A percentile compares a stretch with the other conserved stretches of the same genome.
Conservation (phyloP, 2,329 filamentous ascomycete genomes). For the Penicillium sp. region DNA sequence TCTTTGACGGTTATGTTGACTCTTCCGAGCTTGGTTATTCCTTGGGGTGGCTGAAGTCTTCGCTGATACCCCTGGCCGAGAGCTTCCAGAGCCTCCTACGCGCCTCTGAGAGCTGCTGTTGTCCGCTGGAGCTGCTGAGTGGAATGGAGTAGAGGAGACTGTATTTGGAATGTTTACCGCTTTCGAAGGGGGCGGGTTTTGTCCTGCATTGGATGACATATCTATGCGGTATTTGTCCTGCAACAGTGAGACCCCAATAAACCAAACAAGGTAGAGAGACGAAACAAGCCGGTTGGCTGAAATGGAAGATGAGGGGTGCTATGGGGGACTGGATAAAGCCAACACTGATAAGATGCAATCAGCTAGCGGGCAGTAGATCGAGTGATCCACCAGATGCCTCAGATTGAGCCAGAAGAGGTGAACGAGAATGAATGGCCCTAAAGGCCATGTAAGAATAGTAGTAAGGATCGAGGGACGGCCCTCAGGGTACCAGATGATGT, state of each 20-base stretch:
- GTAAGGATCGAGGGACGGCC: constrained; percentile 18
- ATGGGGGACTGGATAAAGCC: constrained; percentile 4
- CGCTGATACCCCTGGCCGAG: constrained; percentile 41
- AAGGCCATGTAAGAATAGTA: constrained; percentile 27
- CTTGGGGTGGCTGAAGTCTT: constrained; percentile 49
- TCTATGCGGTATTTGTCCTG: constrained; percentile 5
- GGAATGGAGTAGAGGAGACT: constrained; percentile 33
- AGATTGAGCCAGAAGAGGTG: constrained; percentile 1
- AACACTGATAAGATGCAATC: constrained; percentile 18
- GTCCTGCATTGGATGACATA: constrained; percentile 46
- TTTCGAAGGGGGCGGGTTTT: constrained; percentile 40
- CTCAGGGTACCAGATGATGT: constrained; percentile 14
- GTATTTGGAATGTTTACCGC: constrained; percentile 39
- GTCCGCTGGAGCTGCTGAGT: constrained; percentile 36
- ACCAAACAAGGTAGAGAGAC: background rate
- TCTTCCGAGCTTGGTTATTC: constrained; percentile 73
- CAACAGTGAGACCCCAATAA: background rate
- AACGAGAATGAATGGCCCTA: constrained; percentile 18
- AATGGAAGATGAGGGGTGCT: constrained; percentile 3
- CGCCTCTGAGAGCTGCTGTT: constrained; percentile 42
- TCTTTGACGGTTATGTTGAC: constrained; percentile 80
- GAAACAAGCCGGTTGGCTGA: background rate
- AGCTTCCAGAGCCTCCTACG: constrained; percentile 42
- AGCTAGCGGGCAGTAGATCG: background rate
- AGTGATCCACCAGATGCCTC: constrained; percentile 11